These are phyloP conservation scores for Lipomyces starkeyi DNA, from an alignment of 805 yeast species.

Conservation along the genomic window DNA sequence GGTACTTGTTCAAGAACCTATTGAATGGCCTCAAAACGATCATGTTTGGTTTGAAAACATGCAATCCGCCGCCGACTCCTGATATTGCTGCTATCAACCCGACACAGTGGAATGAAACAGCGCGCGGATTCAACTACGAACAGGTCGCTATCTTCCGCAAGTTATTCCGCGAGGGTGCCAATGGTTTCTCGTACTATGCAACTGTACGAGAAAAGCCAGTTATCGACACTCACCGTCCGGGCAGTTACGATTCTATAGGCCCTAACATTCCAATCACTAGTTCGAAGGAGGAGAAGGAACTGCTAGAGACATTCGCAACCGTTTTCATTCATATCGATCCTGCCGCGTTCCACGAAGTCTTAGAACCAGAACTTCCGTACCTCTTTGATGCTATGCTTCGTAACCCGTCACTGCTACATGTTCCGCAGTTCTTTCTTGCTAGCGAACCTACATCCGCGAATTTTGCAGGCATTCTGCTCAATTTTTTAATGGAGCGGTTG, in stretches of 20 bases:
- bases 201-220: slow-evolving; percentile 44
- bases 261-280: slow-evolving; percentile 85
- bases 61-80: slow-evolving; percentile 76
- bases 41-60: slow-evolving; percentile 83
- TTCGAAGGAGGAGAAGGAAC: slow-evolving; percentile 89
- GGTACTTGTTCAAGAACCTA: slow-evolving; percentile 83
- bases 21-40: slow-evolving; percentile 90
- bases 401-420: slow-evolving; percentile 84
- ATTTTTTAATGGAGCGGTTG: slow-evolving; percentile 74
- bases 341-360: slow-evolving; percentile 92
- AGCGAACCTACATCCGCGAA: slow-evolving; percentile 94
- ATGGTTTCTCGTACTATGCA: slow-evolving; percentile 80
- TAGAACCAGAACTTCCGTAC: slow-evolving; percentile 77
- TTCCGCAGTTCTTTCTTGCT: slow-evolving; percentile 92
- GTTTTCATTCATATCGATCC: slow-evolving; percentile 94
- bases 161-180: slow-evolving; percentile 81
- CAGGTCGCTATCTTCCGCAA: slow-evolving; percentile 78
- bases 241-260: slow-evolving; percentile 63
- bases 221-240: slow-evolving; percentile 45
- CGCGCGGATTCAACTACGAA: slow-evolving; percentile 81
- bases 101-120: slow-evolving; percentile 81
- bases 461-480: slow-evolving; percentile 81
- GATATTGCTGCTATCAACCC: slow-evolving; percentile 56
- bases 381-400: slow-evolving; percentile 78
- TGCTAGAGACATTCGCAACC: slow-evolving; percentile 94